A percentile compares a stretch with the other conserved stretches of the same genome.
phyloP scores from a whole-genome alignment of 306 rosid species.

The Lathyrus sativus region DNA sequence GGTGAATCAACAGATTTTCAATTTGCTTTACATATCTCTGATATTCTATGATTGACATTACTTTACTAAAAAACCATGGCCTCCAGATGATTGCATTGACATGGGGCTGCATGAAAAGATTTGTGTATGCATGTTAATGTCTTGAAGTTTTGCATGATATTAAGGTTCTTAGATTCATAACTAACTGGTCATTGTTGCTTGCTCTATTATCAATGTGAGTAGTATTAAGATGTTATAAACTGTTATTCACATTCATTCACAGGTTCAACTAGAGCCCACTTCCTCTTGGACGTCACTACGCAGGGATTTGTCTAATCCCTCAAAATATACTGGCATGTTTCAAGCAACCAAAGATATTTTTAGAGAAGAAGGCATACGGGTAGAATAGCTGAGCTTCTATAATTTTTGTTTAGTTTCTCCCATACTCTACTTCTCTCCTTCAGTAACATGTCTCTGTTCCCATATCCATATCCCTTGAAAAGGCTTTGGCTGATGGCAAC shows the following conservation, averaged over 20 bases:
- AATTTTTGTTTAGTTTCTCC: constrained; percentile 9
- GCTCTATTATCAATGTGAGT: constrained; percentile 21
- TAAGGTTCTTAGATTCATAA: constrained; percentile 31
- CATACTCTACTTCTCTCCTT: neutral
- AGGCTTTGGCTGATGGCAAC: constrained; percentile 8
- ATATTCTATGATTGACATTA: constrained; percentile 9
- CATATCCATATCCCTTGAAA: constrained; percentile 14
- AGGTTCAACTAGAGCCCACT: constrained; percentile 98
- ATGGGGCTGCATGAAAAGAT: constrained; percentile 24
- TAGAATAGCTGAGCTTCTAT: constrained; percentile 41
- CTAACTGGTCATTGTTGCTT: constrained; percentile 29
- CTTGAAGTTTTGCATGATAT: constrained; percentile 15
- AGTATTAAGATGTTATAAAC: constrained; percentile 34
- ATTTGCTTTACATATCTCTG: neutral
- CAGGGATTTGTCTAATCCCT: constrained; percentile 57
- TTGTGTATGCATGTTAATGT: constrained; percentile 23
- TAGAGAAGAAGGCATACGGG: constrained; percentile 93
- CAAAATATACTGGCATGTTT: constrained; percentile 90
- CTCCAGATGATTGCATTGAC: constrained; percentile 25
- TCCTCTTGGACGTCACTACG: constrained; percentile 67
- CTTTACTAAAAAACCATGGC: neutral
- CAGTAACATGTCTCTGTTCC: constrained; percentile 4
- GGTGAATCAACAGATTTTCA: neutral
- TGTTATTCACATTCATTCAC: constrained; percentile 36
- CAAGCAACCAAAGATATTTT: constrained; percentile 91